Evolutionary conservation across 2,329 filamentous ascomycete species (phyloP).

Genomic region (Periconia sp.): DNA sequence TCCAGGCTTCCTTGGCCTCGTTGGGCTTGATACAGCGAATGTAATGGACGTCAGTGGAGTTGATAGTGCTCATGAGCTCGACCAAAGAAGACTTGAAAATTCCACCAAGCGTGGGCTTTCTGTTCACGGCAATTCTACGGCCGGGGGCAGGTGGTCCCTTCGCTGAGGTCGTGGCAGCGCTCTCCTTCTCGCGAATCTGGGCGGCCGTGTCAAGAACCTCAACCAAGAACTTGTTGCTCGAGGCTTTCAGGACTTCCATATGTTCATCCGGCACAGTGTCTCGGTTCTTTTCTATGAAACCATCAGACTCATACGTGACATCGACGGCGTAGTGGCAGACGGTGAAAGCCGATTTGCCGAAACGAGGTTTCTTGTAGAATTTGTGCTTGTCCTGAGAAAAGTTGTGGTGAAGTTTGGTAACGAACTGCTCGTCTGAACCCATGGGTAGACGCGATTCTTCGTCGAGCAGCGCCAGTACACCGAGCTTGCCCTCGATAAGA

Average conservation of each 20-base stretch:
- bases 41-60: constrained; percentile 97
- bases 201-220: constrained; percentile 84
- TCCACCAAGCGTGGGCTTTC: constrained; percentile 94
- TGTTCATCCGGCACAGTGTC: constrained; percentile 99
- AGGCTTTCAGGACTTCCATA: constrained; percentile 85
- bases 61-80: constrained; percentile 97
- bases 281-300: constrained; percentile 99
- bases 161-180: constrained; percentile 62
- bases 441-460: constrained; percentile 96
- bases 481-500: constrained; percentile 94
- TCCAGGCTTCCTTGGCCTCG: constrained; percentile 94
- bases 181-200: constrained; percentile 87
- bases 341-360: constrained; percentile 95
- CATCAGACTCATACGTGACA: constrained; percentile 97
- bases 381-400: constrained; percentile 88
- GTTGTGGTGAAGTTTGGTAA: constrained; percentile 93
- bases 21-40: constrained; percentile 99
- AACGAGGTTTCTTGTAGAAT: constrained; percentile 98
- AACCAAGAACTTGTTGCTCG: constrained; percentile 80
- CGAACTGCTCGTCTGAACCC: constrained; percentile 96
- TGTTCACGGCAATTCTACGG: constrained; percentile 87
- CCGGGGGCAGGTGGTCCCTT: constrained; percentile 66
- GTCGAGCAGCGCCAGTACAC: constrained; percentile 87
- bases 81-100: constrained; percentile 99
- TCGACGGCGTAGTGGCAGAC: constrained; percentile 98